Evolutionary conservation across 192 early-diverging fungal species (phyloP), one percentile per base, ranked within the genome.

Genomic region (Linnemannia exigua): DNA sequence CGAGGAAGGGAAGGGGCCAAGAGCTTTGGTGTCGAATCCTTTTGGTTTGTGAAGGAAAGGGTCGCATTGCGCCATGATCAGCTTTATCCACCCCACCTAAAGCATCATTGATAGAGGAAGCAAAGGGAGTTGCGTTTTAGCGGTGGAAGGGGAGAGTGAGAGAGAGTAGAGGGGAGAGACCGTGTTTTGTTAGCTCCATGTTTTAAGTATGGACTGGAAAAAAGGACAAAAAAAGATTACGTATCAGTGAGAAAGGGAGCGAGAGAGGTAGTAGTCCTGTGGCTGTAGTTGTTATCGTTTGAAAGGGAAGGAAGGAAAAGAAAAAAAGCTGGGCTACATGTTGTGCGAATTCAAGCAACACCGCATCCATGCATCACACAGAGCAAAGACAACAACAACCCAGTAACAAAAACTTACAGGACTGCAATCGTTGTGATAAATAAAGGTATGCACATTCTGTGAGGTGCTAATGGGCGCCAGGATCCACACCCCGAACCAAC

Each of bases 401-500:
- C 19, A 44, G 58, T 36, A 51, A 28, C 20, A 37, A 51, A n/a
- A 63, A 76, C 74, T 75, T 85, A 85, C 83, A 28, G 83, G 78
- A 15, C 19, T 75, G 8, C 47, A 79, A 36, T 85, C 83, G 1
- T 28, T 35, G 36, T 85, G 77, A 16, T 85, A 61, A 15, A 83
- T 15, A 51, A 70, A 83, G 16, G 75, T 61, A 38, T 76, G 76
- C 19, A 83, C 71, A 35, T 50, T 54, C 22, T 78, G 76, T 2
- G 61, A 61, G 19, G 81, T 58, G 15, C 68, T 78, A 25, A 78
- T 36, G 1, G 48, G 38, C 36, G 79, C 78, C 35, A 85, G 58
- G 17, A 80, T 46, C 78, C 83, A 85, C 72, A 73, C 54, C 14
- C 78, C 78, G 5, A 61, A 61, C 83, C 78, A 85, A 35, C 22